A percentile compares a stretch with the other conserved stretches of the same genome.
These are phyloP conservation scores for Powellomyces hirtus DNA, from an alignment of 192 early-diverging fungal genomes.

Conservation along the genomic window DNA sequence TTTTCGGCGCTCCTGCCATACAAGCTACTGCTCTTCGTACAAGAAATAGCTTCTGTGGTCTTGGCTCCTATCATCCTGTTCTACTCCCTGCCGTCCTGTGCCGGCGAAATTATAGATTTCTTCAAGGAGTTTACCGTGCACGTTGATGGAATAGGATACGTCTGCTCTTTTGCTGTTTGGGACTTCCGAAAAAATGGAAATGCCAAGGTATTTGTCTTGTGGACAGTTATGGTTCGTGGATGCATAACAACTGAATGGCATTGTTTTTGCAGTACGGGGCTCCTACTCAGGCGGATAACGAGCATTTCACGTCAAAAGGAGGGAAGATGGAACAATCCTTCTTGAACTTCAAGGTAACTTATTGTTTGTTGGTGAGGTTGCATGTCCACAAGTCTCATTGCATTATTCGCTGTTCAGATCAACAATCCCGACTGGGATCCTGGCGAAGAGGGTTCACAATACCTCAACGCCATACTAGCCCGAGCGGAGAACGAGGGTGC, in stretches of 20 bases:
- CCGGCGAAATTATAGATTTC: conserved; percentile 84
- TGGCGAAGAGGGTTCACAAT: conserved; percentile 73
- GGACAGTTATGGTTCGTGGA: no score
- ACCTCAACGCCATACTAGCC: conserved; percentile 62
- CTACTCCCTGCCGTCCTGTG: conserved; percentile 69
- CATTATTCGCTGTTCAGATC: conserved; percentile 40
- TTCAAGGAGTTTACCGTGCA: conserved; percentile 94
- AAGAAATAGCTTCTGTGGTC: conserved; percentile 78
- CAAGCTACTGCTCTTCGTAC: conserved; percentile 73
- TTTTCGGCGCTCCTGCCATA: conserved; percentile 78
- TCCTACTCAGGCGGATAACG: conserved; percentile 47
- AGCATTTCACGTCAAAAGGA: conserved; percentile 70
- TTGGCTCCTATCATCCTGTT: conserved; percentile 84
- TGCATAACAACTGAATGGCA: no score
- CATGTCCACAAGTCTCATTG: background rate
- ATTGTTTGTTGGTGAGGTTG: conserved; percentile 58
- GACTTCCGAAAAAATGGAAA: conserved; percentile 92
- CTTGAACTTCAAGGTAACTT: conserved; percentile 91
- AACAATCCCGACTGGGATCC: conserved; percentile 95
- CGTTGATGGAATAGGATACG: conserved; percentile 85
- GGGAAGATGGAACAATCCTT: conserved; percentile 99
- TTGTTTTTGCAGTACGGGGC: conserved; percentile 72
- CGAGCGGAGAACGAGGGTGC: background rate
- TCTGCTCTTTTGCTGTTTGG: conserved; percentile 96
- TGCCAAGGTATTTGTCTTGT: conserved; percentile 61